Conservation (phyloP, 441 rosid genomes). For the Erodium trifolium region DNA sequence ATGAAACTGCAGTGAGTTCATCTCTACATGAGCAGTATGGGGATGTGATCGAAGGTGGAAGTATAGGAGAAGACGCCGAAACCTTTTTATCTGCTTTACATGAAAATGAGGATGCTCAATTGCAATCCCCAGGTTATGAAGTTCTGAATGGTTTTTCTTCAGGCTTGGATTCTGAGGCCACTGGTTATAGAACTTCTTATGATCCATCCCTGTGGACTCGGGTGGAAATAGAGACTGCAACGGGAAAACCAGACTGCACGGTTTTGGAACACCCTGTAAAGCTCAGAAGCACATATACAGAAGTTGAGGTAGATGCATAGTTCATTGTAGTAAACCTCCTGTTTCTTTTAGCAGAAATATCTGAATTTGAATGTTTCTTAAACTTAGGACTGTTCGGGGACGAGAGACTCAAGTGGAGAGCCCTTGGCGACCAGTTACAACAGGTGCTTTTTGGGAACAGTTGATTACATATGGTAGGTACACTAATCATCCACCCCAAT, state of each 20-base stretch:
- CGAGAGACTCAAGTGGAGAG: conserved; percentile 73
- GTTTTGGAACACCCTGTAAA: conserved; percentile 57
- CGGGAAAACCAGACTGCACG: conserved; percentile 50
- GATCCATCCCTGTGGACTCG: conserved; percentile 79
- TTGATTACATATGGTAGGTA: conserved; percentile 84
- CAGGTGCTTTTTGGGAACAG: conserved; percentile 88
- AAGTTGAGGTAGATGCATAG: conserved; percentile 52
- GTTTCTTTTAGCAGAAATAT: conserved; percentile 2
- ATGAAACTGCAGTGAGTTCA: too few relatives aligned
- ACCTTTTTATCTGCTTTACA: conserved; percentile 47
- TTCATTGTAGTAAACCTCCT: not conserved
- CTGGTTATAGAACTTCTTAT: conserved; percentile 28
- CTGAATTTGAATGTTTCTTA: conserved; percentile 6
- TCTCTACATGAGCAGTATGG: not conserved
- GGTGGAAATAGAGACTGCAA: conserved; percentile 70
- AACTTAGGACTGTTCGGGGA: conserved; percentile 51
- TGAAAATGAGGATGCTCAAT: conserved; percentile 21
- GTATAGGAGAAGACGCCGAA: conserved; percentile 36
- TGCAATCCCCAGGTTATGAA: conserved; percentile 21
- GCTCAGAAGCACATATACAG: conserved; percentile 76
- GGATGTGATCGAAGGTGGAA: conserved; percentile 28
- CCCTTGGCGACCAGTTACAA: conserved; percentile 84
- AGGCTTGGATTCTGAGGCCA: conserved; percentile 31
- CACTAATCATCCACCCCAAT: not conserved
- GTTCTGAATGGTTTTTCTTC: conserved; percentile 25